These are phyloP conservation scores for Amanita molliuscula DNA, from an alignment of 768 basidiomycete genomes.

Conservation along the genomic window DNA sequence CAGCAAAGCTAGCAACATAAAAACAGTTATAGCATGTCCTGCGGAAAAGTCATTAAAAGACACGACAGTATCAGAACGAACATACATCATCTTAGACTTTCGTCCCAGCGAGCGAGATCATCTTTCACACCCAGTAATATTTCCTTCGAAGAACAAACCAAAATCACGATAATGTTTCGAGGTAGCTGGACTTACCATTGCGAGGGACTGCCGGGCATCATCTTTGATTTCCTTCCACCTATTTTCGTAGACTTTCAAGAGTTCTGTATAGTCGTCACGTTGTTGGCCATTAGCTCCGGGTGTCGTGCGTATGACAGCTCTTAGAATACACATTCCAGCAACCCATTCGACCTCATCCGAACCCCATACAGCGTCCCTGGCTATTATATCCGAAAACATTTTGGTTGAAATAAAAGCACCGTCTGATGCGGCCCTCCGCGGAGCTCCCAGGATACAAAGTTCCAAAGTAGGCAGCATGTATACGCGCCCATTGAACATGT, in stretches of 20 bases:
- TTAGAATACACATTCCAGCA: slow-evolving; percentile 47
- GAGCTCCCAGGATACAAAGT: slow-evolving; percentile 38
- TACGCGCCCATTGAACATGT: slow-evolving; percentile 57
- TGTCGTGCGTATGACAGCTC: slow-evolving; percentile 46
- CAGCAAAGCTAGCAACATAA: neutral
- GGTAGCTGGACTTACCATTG: slow-evolving; percentile 31
- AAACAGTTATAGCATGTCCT: no score
- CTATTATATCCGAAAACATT: slow-evolving; percentile 48
- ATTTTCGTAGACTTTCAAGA: slow-evolving; percentile 48
- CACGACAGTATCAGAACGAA: neutral
- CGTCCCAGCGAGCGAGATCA: slow-evolving; percentile 38
- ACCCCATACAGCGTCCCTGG: slow-evolving; percentile 59
- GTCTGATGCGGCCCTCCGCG: slow-evolving; percentile 30
- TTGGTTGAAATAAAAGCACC: slow-evolving; percentile 30
- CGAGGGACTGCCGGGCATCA: slow-evolving; percentile 51
- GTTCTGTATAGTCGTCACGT: slow-evolving; percentile 42
- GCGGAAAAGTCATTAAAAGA: neutral
- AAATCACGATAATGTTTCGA: no score
- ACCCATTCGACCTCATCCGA: slow-evolving; percentile 61
- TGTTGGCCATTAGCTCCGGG: slow-evolving; percentile 36
- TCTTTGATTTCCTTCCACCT: slow-evolving; percentile 66
- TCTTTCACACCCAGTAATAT: slow-evolving; percentile 41
- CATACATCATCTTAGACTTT: slow-evolving; percentile 13
- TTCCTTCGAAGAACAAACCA: slow-evolving; percentile 31
- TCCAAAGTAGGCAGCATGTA: slow-evolving; percentile 59